Evolutionary conservation across 2,329 filamentous ascomycete species (phyloP), one percentile per base, ranked within the genome.

Genomic region (Penicillium polonicum): DNA sequence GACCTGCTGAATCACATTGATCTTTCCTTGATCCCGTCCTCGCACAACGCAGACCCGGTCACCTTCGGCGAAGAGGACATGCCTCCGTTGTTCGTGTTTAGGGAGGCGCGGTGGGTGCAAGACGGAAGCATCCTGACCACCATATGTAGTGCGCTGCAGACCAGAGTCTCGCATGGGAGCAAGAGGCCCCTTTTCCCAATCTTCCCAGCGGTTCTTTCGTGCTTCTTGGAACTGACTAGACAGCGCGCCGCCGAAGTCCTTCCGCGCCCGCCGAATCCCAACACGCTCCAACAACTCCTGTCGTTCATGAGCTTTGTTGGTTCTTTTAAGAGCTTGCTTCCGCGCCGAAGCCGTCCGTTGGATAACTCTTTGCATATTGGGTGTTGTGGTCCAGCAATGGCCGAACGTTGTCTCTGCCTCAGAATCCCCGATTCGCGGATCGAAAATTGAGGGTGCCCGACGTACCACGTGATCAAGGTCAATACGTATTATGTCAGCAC

Each of bases 1-100:
- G 45, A 95, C 78, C 1, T 78, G 73, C 59, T 72, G 74, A 44
- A 97, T 84, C n/a, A 79, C 78, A 50, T 90, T 90, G 75, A 99
- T 94, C 78, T 88, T 90, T 68, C 92, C 92, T 78, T 87, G 89
- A 69, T 94, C 89, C 36, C 82, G 83, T 9, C 93, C 92, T 60
- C 88, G 85, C 53, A 91, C 77, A 58, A 97, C 78, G 52, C 93
- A 90, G 33, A 97, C 92, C 59, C 94, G 84, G 75, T 97, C 94
- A 7, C 87, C 86, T 4, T 77, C 70, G 25, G 81, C 83, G 58
- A 92, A 78, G 64, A 86, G 88, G 60, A 90, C 79, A 72, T 82
- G 82, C 66, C 72, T 72, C 54, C 64, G 74, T 72, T 64, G 72
- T 48, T 72, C 69, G 54, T 72, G 69, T 55, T 76, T 69, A 21